A percentile compares a stretch with the other conserved stretches of the same genome.
These are phyloP conservation scores for Epichloe gansuensis DNA, from an alignment of 2,329 filamentous ascomycete genomes.

Conservation along the genomic window DNA sequence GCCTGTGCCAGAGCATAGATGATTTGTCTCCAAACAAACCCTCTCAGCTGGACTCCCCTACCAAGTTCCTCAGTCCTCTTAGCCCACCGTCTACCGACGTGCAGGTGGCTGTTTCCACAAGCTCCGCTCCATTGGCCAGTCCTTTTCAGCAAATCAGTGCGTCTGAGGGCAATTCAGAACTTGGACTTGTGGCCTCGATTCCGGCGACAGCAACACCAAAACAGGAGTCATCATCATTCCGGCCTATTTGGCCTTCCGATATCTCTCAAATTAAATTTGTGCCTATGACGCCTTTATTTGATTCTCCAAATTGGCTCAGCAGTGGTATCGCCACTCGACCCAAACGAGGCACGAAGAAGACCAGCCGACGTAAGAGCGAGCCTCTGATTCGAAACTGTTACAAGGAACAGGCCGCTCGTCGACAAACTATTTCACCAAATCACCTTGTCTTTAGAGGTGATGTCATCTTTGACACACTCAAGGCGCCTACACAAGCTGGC, in stretches of 20 bases:
- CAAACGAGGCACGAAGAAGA: constrained; percentile 12
- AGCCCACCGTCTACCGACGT: background rate
- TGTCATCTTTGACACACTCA: background rate
- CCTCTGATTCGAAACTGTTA: constrained; percentile 18
- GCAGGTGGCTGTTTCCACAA: background rate
- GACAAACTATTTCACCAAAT: constrained; percentile 17
- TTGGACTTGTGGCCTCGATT: constrained; percentile 12
- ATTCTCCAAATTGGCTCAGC: constrained; percentile 17
- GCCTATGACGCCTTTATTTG: constrained; percentile 15
- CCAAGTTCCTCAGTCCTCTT: background rate
- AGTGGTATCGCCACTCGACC: constrained; percentile 10
- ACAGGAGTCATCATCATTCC: constrained; percentile 5
- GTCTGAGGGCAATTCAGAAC: constrained; percentile 7
- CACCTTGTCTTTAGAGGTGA: constrained; percentile 10
- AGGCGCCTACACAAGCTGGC: background rate
- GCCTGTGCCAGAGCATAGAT: background rate
- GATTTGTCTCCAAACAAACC: background rate
- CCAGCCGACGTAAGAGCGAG: constrained; percentile 21
- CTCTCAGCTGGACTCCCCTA: background rate
- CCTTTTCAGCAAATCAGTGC: background rate
- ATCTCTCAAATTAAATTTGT: constrained; percentile 16
- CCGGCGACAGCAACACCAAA: constrained; percentile 13
- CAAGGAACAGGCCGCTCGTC: constrained; percentile 12
- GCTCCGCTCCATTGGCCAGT: background rate
- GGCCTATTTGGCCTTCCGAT: constrained; percentile 9